Conservation (phyloP, 2,329 filamentous ascomycete species). For the Diaporthe citri region DNA sequence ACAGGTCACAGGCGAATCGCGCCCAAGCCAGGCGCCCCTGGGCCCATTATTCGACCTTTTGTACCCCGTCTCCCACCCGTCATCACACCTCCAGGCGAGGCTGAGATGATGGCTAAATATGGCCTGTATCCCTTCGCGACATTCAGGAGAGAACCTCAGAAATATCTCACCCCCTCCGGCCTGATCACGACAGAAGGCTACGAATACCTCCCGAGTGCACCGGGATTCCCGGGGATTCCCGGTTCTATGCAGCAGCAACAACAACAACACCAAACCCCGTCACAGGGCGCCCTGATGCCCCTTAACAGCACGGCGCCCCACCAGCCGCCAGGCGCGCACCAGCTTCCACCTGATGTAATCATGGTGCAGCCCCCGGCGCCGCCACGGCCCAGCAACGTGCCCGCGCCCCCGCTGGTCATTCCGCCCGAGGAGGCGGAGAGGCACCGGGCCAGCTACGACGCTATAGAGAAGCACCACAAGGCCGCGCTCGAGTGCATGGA, state of each 20-base stretch:
- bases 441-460: neutral
- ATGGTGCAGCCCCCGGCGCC: constrained; percentile 4
- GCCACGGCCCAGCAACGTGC: constrained; percentile 9
- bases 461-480: constrained; percentile 6
- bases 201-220: constrained; percentile 22
- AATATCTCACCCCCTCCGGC: constrained; percentile 13
- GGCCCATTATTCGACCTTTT: neutral
- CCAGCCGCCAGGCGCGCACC: neutral
- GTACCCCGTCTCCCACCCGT: neutral
- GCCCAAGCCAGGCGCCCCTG: neutral
- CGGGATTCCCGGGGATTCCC: neutral
- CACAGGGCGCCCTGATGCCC: neutral
- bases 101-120: constrained; percentile 31
- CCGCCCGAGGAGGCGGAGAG: constrained; percentile 22
- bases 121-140: constrained; percentile 28
- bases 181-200: constrained; percentile 31
- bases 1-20: neutral
- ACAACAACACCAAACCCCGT: neutral
- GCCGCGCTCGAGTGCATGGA: constrained; percentile 31
- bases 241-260: neutral
- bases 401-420: constrained; percentile 19
- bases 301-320: neutral
- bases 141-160: constrained; percentile 9
- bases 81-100: constrained; percentile 2
- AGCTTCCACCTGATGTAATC: neutral